phyloP scores from a whole-genome alignment of 768 basidiomycete genomes.

The Glaciozyma martinii region DNA sequence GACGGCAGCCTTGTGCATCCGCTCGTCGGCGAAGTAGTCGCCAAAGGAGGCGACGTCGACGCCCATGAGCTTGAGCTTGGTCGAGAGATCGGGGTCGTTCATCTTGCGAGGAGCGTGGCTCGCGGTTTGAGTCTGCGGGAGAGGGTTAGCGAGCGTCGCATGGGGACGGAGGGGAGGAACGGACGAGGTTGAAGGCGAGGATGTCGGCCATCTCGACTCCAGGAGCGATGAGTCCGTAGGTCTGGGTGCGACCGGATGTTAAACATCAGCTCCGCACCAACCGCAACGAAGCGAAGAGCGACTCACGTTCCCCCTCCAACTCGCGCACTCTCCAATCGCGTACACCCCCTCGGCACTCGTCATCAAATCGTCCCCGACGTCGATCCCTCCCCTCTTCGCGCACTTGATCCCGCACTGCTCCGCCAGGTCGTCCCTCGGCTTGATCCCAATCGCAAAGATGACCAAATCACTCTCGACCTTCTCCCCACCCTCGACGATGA shows the following conservation, averaged over 20 bases:
- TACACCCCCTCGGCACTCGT: constrained; percentile 56
- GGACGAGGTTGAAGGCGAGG: constrained; percentile 56
- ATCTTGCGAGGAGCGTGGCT: constrained; percentile 46
- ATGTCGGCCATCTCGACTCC: constrained; percentile 63
- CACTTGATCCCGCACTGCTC: constrained; percentile 49
- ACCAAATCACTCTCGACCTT: constrained; percentile 49
- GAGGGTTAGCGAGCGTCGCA: not conserved
- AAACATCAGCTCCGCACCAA: not conserved
- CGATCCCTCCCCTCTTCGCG: constrained; percentile 49
- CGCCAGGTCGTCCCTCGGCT: constrained; percentile 61
- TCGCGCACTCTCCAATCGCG: constrained; percentile 69
- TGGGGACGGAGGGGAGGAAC: not conserved
- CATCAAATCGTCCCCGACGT: constrained; percentile 51
- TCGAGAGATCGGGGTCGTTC: constrained; percentile 60
- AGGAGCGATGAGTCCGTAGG: constrained; percentile 68
- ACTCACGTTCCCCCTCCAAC: constrained; percentile 48
- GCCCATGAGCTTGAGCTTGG: constrained; percentile 60
- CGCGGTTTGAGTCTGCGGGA: constrained; percentile 47
- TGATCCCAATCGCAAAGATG: constrained; percentile 62
- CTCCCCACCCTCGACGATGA: constrained; percentile 48
- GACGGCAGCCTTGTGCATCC: constrained; percentile 28
- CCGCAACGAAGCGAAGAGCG: not conserved
- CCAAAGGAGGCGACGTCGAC: constrained; percentile 56
- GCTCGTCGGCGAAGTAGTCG: constrained; percentile 59
- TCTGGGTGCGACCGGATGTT: constrained; percentile 28